phyloP scores from a whole-genome alignment of 371 early-diverging fungal species.

The Blakeslea trispora region DNA sequence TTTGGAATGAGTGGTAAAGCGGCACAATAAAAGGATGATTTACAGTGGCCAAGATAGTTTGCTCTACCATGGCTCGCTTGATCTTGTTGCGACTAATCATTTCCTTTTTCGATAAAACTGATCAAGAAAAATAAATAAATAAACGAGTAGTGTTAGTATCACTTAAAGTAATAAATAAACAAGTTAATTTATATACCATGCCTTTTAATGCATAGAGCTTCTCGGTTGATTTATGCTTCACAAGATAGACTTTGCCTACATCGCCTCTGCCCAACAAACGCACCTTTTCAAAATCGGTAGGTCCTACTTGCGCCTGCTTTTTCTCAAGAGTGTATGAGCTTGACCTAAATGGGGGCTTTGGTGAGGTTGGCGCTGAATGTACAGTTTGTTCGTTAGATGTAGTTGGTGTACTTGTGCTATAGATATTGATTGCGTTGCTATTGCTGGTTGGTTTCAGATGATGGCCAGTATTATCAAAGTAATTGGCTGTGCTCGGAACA shows the following conservation, averaged over 20 bases:
- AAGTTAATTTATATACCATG: conserved; percentile 68
- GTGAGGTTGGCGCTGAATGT: conserved; percentile 5
- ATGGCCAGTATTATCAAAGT: conserved; percentile 26
- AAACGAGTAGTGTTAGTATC: too few species aligned
- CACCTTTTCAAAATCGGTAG: conserved; percentile 73
- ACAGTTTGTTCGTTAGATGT: neutral
- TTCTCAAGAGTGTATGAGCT: conserved; percentile 19
- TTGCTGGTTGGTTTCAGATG: conserved; percentile 3
- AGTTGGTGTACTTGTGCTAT: conserved; percentile 15
- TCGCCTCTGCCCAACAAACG: conserved; percentile 93
- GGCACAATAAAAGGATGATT: conserved; percentile 97
- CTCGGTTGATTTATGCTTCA: conserved; percentile 64
- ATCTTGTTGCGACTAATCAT: conserved; percentile 67
- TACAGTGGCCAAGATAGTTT: conserved; percentile 74
- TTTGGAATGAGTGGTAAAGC: conserved; percentile 94
- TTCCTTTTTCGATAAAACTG: conserved; percentile 84
- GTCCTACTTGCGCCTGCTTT: conserved; percentile 45
- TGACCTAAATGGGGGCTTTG: conserved; percentile 13
- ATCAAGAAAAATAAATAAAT: neutral
- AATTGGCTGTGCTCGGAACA: conserved; percentile 47
- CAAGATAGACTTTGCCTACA: conserved; percentile 85
- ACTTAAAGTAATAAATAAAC: neutral
- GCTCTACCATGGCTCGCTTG: conserved; percentile 77
- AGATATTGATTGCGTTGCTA: neutral
- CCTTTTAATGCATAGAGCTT: conserved; percentile 92